Evolutionary conservation across 23 red algal species (phyloP).

Genomic region (Pyropia yezoensis): DNA sequence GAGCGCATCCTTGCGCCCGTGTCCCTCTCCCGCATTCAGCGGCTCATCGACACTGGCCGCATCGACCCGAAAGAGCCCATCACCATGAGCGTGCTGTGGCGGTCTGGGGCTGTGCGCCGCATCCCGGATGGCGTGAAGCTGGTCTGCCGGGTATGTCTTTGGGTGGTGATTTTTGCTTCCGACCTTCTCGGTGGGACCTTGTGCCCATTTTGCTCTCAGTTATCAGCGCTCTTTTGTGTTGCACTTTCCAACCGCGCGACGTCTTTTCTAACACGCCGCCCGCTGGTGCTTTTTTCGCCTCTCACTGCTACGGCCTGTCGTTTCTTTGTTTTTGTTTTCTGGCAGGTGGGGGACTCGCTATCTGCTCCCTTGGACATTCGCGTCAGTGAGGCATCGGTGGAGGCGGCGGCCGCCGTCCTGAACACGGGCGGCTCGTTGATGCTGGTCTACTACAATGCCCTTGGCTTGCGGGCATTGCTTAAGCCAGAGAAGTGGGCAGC

Average conservation of each 20-base stretch:
- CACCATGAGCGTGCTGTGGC: constrained; percentile 20
- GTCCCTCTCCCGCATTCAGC: constrained; percentile 47
- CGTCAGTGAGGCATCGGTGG: constrained; percentile 30
- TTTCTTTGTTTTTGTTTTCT: too few relatives aligned
- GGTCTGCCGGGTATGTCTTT: background rate
- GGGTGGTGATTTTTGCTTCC: too few relatives aligned
- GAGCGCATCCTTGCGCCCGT: constrained; percentile 12
- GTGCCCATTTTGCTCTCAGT: too few relatives aligned
- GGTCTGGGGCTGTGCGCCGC: constrained; percentile 29
- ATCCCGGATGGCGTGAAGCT: constrained; percentile 36
- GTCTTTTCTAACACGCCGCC: too few relatives aligned
- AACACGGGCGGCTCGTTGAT: constrained; percentile 33
- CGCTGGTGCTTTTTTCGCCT: too few relatives aligned
- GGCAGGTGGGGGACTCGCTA: constrained; percentile 8
- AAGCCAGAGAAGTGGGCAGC: constrained; percentile 59
- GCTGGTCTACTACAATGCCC: constrained; percentile 60
- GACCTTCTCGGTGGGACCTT: too few relatives aligned
- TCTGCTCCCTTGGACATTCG: constrained; percentile 5
- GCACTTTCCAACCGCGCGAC: too few relatives aligned
- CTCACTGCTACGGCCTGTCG: too few relatives aligned
- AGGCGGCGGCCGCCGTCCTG: constrained; percentile 31
- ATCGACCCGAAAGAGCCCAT: constrained; percentile 25
- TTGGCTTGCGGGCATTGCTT: constrained; percentile 43
- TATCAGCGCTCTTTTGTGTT: too few relatives aligned
- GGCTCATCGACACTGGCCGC: constrained; percentile 54